These are phyloP conservation scores for Nymphaea colorata DNA, from an alignment of 164 flowering plant species.

Conservation along the genomic window DNA sequence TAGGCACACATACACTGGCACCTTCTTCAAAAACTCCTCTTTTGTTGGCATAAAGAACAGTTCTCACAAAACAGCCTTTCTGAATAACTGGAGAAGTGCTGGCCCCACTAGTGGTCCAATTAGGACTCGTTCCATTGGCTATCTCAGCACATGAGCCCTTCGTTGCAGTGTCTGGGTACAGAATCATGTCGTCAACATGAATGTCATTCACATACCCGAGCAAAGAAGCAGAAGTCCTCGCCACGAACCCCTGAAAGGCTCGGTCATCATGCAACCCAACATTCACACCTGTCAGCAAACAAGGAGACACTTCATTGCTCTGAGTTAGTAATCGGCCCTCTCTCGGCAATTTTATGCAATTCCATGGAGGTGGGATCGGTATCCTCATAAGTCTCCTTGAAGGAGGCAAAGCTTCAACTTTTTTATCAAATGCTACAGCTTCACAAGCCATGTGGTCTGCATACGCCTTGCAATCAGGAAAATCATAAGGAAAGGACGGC, in stretches of 20 bases:
- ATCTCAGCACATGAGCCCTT: constrained; percentile 13
- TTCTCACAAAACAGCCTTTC: constrained; percentile 50
- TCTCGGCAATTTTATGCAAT: constrained; percentile 1
- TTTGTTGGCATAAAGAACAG: constrained; percentile 55
- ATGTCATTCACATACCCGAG: constrained; percentile 22
- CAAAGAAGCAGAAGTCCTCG: constrained; percentile 41
- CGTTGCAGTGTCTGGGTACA: constrained; percentile 34
- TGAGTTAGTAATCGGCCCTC: too few species aligned
- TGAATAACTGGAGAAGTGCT: constrained; percentile 7
- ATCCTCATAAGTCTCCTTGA: constrained; percentile 37
- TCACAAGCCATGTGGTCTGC: constrained; percentile 37
- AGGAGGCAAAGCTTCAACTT: constrained; percentile 31
- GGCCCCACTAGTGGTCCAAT: constrained; percentile 7
- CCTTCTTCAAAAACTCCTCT: constrained; percentile 87
- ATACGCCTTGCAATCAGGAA: constrained; percentile 74
- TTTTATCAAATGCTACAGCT: constrained; percentile 27
- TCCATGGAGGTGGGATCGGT: constrained; percentile 76
- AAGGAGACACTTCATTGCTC: too few species aligned
- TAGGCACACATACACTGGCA: constrained; percentile 78
- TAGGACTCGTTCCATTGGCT: constrained; percentile 19
- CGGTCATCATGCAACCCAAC: constrained; percentile 1
- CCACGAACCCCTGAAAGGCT: constrained; percentile 32
- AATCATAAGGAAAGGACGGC: constrained; percentile 73
- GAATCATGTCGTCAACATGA: constrained; percentile 22
- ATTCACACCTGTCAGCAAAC: too few species aligned